Evolutionary conservation across 202 grass and related monocot genomes (phyloP).

Genomic region (Bolboschoenoplectus hybrid): DNA sequence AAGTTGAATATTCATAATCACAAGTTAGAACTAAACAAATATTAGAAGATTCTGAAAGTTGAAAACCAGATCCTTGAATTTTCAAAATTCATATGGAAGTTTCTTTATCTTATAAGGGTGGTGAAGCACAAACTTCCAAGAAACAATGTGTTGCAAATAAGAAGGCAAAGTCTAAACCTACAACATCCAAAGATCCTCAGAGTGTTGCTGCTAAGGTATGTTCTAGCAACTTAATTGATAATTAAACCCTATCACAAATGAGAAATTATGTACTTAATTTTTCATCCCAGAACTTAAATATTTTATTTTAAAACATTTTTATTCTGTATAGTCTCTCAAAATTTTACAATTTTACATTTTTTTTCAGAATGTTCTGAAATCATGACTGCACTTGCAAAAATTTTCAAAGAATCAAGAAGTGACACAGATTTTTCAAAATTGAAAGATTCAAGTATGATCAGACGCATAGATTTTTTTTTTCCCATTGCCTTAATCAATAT

Average conservation of each 20-base stretch:
- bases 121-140: constrained; percentile 57
- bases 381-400: background rate
- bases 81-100: background rate
- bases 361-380: background rate
- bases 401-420: too few relatives aligned
- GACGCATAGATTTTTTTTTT: too few relatives aligned
- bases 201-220: constrained; percentile 79
- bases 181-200: constrained; percentile 68
- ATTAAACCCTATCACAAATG: too few relatives aligned
- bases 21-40: background rate
- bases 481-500: background rate
- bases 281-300: background rate
- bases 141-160: constrained; percentile 64
- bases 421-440: too few relatives aligned
- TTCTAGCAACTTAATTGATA: background rate
- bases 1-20: too few relatives aligned
- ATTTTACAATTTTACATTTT: background rate
- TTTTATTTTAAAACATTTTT: constrained; percentile 6
- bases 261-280: background rate
- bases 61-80: background rate
- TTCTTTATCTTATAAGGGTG: constrained; percentile 37
- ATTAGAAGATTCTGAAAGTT: background rate
- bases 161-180: constrained; percentile 73
- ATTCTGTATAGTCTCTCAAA: background rate
- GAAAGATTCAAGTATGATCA: too few relatives aligned